These are phyloP conservation scores for Anisodus tanguticus DNA, from an alignment of 257 asterid species.

Conservation along the genomic window DNA sequence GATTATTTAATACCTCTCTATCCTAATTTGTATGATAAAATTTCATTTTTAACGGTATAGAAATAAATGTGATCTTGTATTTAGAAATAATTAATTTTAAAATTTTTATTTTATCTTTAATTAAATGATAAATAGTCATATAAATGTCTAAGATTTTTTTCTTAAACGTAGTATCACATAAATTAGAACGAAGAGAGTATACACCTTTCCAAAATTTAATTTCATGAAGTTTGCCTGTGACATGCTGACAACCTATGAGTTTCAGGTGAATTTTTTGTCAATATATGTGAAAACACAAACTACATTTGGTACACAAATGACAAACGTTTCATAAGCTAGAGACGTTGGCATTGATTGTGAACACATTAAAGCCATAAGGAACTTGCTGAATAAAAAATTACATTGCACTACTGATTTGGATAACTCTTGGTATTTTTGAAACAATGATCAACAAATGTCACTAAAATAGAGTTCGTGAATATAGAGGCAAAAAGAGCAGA, in stretches of 20 bases:
- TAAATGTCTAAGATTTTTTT: no score
- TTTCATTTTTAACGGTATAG: no score
- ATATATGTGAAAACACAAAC: background rate
- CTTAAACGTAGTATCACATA: no score
- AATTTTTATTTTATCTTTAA: no score
- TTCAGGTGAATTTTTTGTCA: background rate
- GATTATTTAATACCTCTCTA: background rate
- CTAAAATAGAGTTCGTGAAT: background rate
- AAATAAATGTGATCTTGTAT: no score
- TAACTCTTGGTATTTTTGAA: background rate
- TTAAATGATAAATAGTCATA: no score
- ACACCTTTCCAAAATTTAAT: background rate
- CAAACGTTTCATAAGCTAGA: background rate
- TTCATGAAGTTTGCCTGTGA: background rate
- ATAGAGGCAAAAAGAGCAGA: background rate
- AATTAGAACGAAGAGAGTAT: background rate
- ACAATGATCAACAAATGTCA: background rate
- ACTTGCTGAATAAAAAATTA: background rate
- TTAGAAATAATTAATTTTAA: no score
- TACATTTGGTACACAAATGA: background rate
- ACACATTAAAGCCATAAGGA: background rate
- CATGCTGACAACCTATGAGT: background rate
- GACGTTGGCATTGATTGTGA: background rate
- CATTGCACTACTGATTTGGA: background rate
- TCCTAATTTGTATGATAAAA: no score